Conservation (phyloP, 352 stramenopile genomes). For the Lagenidium giganteum region DNA sequence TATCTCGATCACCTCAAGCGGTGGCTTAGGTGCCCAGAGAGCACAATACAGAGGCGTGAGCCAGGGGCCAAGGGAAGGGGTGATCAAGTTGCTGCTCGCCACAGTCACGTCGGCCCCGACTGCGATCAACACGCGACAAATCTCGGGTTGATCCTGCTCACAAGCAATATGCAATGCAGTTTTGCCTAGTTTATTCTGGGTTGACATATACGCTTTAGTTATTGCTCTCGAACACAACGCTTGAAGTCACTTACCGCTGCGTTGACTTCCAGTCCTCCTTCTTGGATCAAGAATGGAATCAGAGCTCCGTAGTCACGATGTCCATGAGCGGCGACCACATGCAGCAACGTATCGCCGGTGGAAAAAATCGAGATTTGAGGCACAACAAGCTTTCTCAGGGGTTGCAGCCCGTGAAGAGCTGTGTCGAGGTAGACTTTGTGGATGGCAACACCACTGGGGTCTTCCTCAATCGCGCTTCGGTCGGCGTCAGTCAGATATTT, state of each 20-base stretch:
- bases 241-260: constrained; percentile 20
- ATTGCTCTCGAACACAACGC: background rate
- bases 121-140: constrained; percentile 33
- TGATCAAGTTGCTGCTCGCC: constrained; percentile 34
- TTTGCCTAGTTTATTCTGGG: constrained; percentile 45
- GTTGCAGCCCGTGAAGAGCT: constrained; percentile 21
- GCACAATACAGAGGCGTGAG: constrained; percentile 40
- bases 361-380: constrained; percentile 34
- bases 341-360: constrained; percentile 43
- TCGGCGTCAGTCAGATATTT: too few relatives aligned
- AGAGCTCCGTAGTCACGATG: constrained; percentile 23
- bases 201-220: background rate
- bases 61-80: constrained; percentile 25
- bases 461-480: too few relatives aligned
- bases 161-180: constrained; percentile 39
- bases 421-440: constrained; percentile 39
- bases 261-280: constrained; percentile 33
- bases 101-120: constrained; percentile 32
- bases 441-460: constrained; percentile 29
- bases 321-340: constrained; percentile 32
- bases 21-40: constrained; percentile 25
- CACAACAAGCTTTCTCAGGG: constrained; percentile 30
- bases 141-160: constrained; percentile 26
- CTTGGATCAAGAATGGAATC: constrained; percentile 29
- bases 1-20: constrained; percentile 42